phyloP scores from a whole-genome alignment of 495 filamentous ascomycete genomes.

The Lophium mytilinum region DNA sequence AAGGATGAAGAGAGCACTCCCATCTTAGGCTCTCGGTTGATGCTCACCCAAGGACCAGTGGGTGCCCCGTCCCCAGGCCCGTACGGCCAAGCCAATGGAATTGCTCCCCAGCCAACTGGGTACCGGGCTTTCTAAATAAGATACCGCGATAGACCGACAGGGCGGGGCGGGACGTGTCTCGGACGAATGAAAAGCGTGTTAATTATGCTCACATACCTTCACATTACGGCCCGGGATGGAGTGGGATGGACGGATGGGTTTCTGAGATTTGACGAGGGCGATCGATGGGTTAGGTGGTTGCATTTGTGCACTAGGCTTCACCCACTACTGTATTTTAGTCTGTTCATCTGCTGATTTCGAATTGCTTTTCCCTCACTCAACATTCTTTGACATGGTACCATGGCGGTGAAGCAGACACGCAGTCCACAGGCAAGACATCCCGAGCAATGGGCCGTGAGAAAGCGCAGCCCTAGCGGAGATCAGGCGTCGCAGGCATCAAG shows the following conservation, averaged over 20 bases:
- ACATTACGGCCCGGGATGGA: neutral
- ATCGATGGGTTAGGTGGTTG: neutral
- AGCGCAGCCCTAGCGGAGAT: too few relatives aligned
- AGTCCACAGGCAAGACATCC: neutral
- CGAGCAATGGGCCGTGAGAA: too few relatives aligned
- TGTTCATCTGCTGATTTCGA: neutral
- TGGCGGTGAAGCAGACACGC: neutral
- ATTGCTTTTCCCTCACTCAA: neutral
- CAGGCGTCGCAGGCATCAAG: too few relatives aligned
- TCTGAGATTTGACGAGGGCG: constrained; percentile 1
- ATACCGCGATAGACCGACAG: neutral
- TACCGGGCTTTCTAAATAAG: constrained; percentile 30
- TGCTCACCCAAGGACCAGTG: constrained; percentile 90
- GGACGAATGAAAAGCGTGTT: neutral
- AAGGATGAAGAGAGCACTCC: constrained; percentile 87
- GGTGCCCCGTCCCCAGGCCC: constrained; percentile 42
- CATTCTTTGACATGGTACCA: neutral
- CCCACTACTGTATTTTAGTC: constrained; percentile 1
- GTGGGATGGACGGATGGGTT: neutral
- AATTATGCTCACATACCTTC: neutral
- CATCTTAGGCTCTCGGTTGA: constrained; percentile 85
- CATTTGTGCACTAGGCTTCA: constrained; percentile 2
- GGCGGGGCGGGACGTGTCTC: neutral
- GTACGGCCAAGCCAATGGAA: constrained; percentile 35
- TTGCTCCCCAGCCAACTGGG: constrained; percentile 37